These are phyloP conservation scores for Arxiozyma slooffiae DNA, from an alignment of 1,139 yeast genomes.

Conservation along the genomic window DNA sequence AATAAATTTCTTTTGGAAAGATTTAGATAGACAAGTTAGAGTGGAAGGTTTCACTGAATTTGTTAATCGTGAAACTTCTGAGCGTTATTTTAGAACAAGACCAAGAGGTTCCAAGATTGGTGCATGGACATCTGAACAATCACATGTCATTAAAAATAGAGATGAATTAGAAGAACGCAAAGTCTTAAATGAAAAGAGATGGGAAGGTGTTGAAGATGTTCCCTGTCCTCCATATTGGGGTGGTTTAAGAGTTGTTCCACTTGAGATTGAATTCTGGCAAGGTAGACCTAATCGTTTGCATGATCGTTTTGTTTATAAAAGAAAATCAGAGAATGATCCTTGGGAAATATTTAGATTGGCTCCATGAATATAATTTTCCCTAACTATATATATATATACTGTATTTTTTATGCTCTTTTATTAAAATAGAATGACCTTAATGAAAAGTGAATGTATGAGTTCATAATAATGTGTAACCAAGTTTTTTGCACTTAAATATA, in stretches of 20 bases:
- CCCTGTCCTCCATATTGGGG: conserved; percentile 97
- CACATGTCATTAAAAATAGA: conserved; percentile 47
- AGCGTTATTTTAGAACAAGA: conserved; percentile 71
- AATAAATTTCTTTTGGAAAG: conserved; percentile 88
- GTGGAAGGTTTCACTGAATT: conserved; percentile 79
- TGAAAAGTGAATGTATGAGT: neutral
- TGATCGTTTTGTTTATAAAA: conserved; percentile 71
- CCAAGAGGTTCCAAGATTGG: conserved; percentile 92
- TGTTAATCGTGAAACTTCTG: conserved; percentile 62
- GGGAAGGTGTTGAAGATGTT: conserved; percentile 52
- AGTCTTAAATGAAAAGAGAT: conserved; percentile 44
- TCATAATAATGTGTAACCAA: neutral
- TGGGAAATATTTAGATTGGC: conserved; percentile 69
- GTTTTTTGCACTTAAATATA: neutral
- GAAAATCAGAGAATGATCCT: conserved; percentile 40
- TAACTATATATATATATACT: neutral
- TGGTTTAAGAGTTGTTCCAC: conserved; percentile 77
- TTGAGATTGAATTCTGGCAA: conserved; percentile 95
- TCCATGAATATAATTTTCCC: conserved; percentile 37
- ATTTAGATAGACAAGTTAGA: conserved; percentile 81
- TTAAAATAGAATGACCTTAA: neutral
- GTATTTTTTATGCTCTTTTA: neutral
- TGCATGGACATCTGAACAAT: conserved; percentile 95
- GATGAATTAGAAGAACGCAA: conserved; percentile 50
- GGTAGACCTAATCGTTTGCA: conserved; percentile 86